Evolutionary conservation across 257 asterid species (phyloP), one percentile per base, ranked within the genome.

Genomic region (Lycium ferocissimum): DNA sequence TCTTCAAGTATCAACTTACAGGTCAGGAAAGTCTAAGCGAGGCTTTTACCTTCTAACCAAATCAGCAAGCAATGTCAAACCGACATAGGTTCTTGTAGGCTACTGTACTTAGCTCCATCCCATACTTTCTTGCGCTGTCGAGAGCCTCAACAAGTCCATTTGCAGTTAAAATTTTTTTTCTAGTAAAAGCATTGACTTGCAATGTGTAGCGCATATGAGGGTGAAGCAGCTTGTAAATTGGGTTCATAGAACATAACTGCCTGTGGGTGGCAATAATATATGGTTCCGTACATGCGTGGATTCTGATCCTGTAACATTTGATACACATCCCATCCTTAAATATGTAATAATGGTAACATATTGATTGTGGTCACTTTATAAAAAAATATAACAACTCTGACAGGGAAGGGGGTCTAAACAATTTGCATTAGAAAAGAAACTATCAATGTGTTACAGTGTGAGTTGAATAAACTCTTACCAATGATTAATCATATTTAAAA

Each of bases 401-500:
- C 33, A 26, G 33, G 33, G 33, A 26, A 26, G 33, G 33, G 33
- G 33, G 33, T 26, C 33, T 26, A 26, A 26, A 26, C 33, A 26
- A 26, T 26, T 26, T 26, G 33, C 33, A 26, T n/a, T n/a, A n/a
- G 67, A 22, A 63, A 22, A 22, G 70, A 63, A 22, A 26, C 40
- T 26, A 26, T 26, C 33, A 26, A 26, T 13, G 2, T 10, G 5
- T 33, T 5, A 12, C 11, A 10, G 4, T 61, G 37, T 61, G 37
- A 33, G 1, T 10, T 43, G 35, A 14, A 18, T 20, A 4, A 6
- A 72, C 57, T 56, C 92, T 7, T 89, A 95, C 98, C 98, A 96
- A 90, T 94, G 99, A 90, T 92, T 93, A 47, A 94, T 93, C 43
- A 94, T 91, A 82, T 96, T 98, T 86, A 92, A 98, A 78, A 93